A percentile compares a stretch with the other conserved stretches of the same genome.
Evolutionary conservation across 2,329 filamentous ascomycete genomes (phyloP).

Genomic region (Trichophyton verrucosum): DNA sequence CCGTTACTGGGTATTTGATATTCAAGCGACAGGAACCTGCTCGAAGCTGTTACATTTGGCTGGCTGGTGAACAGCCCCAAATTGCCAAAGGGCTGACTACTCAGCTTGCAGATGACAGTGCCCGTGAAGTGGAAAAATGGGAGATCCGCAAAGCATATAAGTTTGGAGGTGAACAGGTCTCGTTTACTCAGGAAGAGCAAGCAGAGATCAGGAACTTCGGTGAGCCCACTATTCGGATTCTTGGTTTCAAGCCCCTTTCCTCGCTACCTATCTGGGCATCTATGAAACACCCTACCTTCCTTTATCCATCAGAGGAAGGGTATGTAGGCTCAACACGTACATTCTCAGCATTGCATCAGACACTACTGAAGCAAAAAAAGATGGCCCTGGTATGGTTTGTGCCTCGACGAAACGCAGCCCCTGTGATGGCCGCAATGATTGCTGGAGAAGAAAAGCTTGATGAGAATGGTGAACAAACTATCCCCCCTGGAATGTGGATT

Average conservation of each 20-base stretch:
- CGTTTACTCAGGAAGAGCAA: slow-evolving; percentile 76
- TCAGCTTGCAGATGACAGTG: slow-evolving; percentile 64
- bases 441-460: slow-evolving; percentile 58
- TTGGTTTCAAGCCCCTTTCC: slow-evolving; percentile 80
- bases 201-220: slow-evolving; percentile 68
- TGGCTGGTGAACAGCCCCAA: slow-evolving; percentile 73
- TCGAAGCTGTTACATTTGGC: slow-evolving; percentile 75
- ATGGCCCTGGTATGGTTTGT: slow-evolving; percentile 86
- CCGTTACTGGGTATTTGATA: slow-evolving; percentile 84
- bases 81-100: slow-evolving; percentile 64
- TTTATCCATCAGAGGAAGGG: slow-evolving; percentile 85
- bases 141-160: slow-evolving; percentile 91
- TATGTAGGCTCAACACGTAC: slow-evolving; percentile 85
- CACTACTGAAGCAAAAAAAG: slow-evolving; percentile 65
- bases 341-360: slow-evolving; percentile 82
- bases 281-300: slow-evolving; percentile 73
- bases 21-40: slow-evolving; percentile 72
- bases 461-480: slow-evolving; percentile 53
- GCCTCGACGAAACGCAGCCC: slow-evolving; percentile 64
- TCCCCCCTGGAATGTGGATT: slow-evolving; percentile 80
- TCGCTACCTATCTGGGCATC: slow-evolving; percentile 72
- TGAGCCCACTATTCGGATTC: slow-evolving; percentile 67
- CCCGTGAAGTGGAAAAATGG: slow-evolving; percentile 60
- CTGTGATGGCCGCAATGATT: slow-evolving; percentile 67
- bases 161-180: slow-evolving; percentile 81